Percentiles rank a stretch among this genome's conserved stretches.
These are phyloP conservation scores for Pyrrhoderma lamaoense DNA, from an alignment of 1,284 basidiomycete genomes.

Conservation along the genomic window DNA sequence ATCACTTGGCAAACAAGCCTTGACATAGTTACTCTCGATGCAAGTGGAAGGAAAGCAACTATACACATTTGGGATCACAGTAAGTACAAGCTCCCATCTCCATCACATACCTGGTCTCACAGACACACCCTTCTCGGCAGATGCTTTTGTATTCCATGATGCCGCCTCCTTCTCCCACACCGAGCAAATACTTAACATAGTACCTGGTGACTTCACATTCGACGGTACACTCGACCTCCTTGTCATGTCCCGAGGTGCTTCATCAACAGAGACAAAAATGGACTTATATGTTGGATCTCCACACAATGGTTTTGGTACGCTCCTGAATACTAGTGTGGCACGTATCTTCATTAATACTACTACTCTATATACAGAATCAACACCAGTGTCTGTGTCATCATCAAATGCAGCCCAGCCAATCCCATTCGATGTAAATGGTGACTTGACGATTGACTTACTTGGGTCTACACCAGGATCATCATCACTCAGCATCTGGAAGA, in stretches of 20 bases:
- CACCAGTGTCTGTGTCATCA: conserved; percentile 48
- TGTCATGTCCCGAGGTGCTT: conserved; percentile 64
- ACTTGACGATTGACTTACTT: conserved; percentile 85
- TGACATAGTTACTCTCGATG: conserved; percentile 72
- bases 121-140: not conserved
- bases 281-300: conserved; percentile 58
- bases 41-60: conserved; percentile 66
- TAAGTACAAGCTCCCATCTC: conserved; percentile 24
- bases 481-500: conserved; percentile 65
- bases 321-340: too few species aligned
- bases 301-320: conserved; percentile 59
- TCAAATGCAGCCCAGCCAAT: conserved; percentile 78
- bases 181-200: conserved; percentile 61
- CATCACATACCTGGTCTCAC: not conserved
- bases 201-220: conserved; percentile 91
- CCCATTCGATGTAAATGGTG: conserved; percentile 78
- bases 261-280: conserved; percentile 50
- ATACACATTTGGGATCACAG: conserved; percentile 84
- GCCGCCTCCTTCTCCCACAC: conserved; percentile 51
- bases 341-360: conserved; percentile 23
- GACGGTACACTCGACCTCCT: conserved; percentile 88
- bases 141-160: conserved; percentile 44
- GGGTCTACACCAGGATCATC: conserved; percentile 51
- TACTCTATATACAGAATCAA: not conserved
- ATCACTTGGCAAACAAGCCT: conserved; percentile 40